Evolutionary conservation across 352 stramenopile species (phyloP), one percentile per base, ranked within the genome.

Genomic region (Pythium phragmitis): DNA sequence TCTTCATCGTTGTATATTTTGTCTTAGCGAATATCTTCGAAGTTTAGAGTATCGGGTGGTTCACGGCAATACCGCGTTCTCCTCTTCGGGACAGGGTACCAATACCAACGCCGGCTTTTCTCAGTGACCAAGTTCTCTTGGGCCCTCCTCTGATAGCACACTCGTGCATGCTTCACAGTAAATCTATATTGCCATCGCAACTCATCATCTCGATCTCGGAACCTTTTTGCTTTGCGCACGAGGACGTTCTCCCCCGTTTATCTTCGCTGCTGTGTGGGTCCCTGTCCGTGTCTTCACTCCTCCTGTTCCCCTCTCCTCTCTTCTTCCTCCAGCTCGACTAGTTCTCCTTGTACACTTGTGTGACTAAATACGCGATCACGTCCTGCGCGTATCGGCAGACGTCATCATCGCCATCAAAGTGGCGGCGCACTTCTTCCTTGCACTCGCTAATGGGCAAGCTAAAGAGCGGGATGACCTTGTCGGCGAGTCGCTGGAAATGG

Each of bases 301-400:
- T 52, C 47, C 9, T 63, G n/a, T 11, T 41, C 36, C 7, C 36
- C 21, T 50, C 57, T 53, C 16, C 13, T 50, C 17, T 37, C 30
- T 56, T 9, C 23, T 50, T 17, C 16, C 16, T 37, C 39, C 19
- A 4, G 3, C 33, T 1, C 26, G 19, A 39, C 69, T 81, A 92
- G 70, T 81, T 92, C 67, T 92, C 83, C 54, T 74, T 72, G 72
- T 92, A 87, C 9, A 89, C 79, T 73, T 93, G 82, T 67, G 82
- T 89, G 63, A 95, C 75, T 81, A 96, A 87, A 81, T 92, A 94
- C 50, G 82, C 87, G 48, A 94, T 90, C 56, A 96, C 85, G 64
- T 96, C 87, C 71, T 94, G 83, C 28, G 85, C 82, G 59, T 96
- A 96, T 72, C 87, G 85, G 60, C 85, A 89, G 41, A 89, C 79